phyloP scores from a whole-genome alignment of 352 stramenopile genomes.

The Globisporangium mamillatum region DNA sequence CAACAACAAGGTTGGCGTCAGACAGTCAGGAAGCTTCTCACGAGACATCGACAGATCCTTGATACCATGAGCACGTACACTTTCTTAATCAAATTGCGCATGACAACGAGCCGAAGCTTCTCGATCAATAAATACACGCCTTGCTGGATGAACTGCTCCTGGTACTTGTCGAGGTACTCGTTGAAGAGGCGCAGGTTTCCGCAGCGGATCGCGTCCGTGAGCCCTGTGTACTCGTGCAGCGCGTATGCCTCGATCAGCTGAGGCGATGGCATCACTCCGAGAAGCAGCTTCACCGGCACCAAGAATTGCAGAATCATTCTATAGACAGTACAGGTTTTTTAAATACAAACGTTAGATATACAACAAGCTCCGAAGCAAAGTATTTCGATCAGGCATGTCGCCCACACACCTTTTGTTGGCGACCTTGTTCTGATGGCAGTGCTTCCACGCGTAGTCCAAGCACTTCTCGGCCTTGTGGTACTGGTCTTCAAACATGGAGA shows the following conservation, averaged over 20 bases:
- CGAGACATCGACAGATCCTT: neutral
- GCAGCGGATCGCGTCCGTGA: constrained; percentile 89
- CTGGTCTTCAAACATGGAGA: constrained; percentile 97
- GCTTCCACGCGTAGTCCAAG: constrained; percentile 91
- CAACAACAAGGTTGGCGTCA: neutral
- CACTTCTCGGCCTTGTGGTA: constrained; percentile 93
- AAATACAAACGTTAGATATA: neutral
- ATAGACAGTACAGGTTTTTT: neutral
- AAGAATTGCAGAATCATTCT: constrained; percentile 94
- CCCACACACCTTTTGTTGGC: constrained; percentile 83
- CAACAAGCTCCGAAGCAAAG: neutral
- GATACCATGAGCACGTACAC: constrained; percentile 61
- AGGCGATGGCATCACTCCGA: constrained; percentile 90
- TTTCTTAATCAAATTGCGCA: constrained; percentile 96
- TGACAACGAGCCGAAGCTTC: constrained; percentile 93
- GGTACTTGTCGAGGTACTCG: constrained; percentile 89
- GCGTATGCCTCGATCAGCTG: constrained; percentile 90
- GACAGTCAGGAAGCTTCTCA: neutral
- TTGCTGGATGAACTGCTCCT: constrained; percentile 87
- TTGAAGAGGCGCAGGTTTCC: constrained; percentile 94
- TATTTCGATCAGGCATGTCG: neutral
- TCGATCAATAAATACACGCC: constrained; percentile 96
- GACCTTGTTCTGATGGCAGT: constrained; percentile 84
- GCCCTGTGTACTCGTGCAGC: constrained; percentile 81
- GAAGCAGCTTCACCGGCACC: constrained; percentile 92